Evolutionary conservation across 345 rosid species (phyloP).

Genomic region (Gossypium turneri): DNA sequence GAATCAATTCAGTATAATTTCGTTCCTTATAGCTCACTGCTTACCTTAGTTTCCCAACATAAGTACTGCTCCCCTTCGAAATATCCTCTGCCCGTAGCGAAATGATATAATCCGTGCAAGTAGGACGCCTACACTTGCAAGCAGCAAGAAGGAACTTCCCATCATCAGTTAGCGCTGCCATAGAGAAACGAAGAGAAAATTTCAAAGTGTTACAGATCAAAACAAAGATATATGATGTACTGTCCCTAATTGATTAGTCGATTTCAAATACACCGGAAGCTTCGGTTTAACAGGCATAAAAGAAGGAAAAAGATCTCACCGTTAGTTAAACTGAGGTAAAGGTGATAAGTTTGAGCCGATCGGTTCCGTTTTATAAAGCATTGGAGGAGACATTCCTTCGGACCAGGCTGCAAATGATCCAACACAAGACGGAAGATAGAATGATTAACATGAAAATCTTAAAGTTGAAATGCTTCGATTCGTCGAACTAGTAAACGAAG

Average conservation of each 20-base stretch:
- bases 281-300: not conserved
- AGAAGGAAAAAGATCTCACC: slow-evolving; percentile 38
- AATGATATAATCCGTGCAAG: slow-evolving; percentile 61
- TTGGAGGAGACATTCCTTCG: slow-evolving; percentile 50
- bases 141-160: slow-evolving; percentile 79
- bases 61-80: slow-evolving; percentile 44
- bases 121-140: slow-evolving; percentile 51
- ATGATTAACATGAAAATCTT: not conserved
- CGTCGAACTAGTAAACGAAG: not conserved
- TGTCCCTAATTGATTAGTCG: not conserved
- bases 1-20: not conserved
- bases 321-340: slow-evolving; percentile 55
- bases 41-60: slow-evolving; percentile 61
- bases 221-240: not conserved
- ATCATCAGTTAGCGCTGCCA: slow-evolving; percentile 53
- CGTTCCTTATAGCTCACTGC: slow-evolving; percentile 26
- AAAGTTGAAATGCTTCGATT: not conserved
- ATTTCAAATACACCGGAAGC: not conserved
- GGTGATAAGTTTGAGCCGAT: slow-evolving; percentile 48
- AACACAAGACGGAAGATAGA: not conserved
- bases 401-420: slow-evolving; percentile 58
- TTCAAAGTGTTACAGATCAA: too few species aligned
- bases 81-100: slow-evolving; percentile 39
- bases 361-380: slow-evolving; percentile 61
- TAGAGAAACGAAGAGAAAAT: not conserved